Base-by-base conservation (phyloP, 345 rosid genomes). In the Trapa bicornis region DNA sequence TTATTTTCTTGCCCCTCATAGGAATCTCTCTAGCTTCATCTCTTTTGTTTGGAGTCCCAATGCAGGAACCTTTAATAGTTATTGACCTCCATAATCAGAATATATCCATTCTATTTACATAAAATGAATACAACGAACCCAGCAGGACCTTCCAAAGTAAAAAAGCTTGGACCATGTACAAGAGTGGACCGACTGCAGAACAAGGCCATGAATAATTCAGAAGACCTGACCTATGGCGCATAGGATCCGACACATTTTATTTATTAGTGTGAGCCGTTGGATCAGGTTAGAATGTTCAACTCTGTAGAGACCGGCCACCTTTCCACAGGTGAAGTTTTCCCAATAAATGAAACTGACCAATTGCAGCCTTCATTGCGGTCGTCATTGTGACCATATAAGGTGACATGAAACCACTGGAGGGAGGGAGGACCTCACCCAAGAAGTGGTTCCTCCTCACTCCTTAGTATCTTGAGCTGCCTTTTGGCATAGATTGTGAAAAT, bases 401-500 rank as follows among this genome's bases (percentile, higher is more conserved):
- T 15, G 29, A 50, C 29, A 2, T 50, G 56, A 50, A 50, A 17
- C 22, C 56, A 11, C 45, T 4, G 6, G n/a, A 69, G 29, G 29
- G 29, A 22, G 29, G 29, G 29, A 22, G 64, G 2, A 57, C 75
- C 76, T 79, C 65, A 79, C 47, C 77, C 77, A 65, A 81, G 42
- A 6, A 79, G 54, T 47, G 79, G 79, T 64, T 84, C 87, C 38
- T 83, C 96, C 61, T 84, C 88, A 60, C 15, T 71, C 75, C 85
- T 91, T 73, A 87, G 76, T 47, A 70, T 67, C 60, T 80, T 89
- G 64, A 94, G 93, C 78, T 85, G 76, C 82, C 84, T 84, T 79
- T 89, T 94, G 0, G 99, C 96, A 53, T 85, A 94, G 53, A 84
- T 69, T 4, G 99, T 94, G 73, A 87, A 79, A 47, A 87, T 67